These are phyloP conservation scores for Yamadazyma insecticola DNA, from an alignment of 805 yeast genomes.

Conservation along the genomic window DNA sequence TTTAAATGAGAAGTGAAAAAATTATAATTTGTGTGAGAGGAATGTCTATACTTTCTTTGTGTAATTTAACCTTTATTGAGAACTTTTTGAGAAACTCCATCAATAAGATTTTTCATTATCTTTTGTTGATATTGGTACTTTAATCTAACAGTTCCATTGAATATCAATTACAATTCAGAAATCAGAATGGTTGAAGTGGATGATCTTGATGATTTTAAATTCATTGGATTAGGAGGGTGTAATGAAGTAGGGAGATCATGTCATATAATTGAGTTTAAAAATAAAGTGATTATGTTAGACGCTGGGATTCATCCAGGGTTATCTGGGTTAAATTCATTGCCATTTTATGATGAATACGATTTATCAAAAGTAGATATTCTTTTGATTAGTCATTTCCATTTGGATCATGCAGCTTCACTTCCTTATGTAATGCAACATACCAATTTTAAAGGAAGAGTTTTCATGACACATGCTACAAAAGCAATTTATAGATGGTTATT, in stretches of 20 bases:
- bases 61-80: no score
- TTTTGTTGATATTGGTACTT: no score
- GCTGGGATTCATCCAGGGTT: slow-evolving; percentile 98
- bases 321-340: slow-evolving; percentile 84
- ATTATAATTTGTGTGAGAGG: no score
- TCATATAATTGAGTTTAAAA: slow-evolving; percentile 86
- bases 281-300: slow-evolving; percentile 93
- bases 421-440: slow-evolving; percentile 99
- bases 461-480: slow-evolving; percentile 99
- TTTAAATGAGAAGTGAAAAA: neutral
- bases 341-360: slow-evolving; percentile 95
- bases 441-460: slow-evolving; percentile 88
- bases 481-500: slow-evolving; percentile 95
- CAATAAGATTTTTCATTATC: no score
- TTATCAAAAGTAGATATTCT: slow-evolving; percentile 80
- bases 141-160: no score
- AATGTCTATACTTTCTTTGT: no score
- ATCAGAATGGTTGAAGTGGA: no score
- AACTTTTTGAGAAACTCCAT: no score
- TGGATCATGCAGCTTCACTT: slow-evolving; percentile 96
- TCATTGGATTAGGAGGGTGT: slow-evolving; percentile 95
- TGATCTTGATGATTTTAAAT: slow-evolving; percentile 47
- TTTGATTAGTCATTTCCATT: slow-evolving; percentile 89
- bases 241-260: slow-evolving; percentile 97
- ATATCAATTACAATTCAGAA: no score